Conservation (phyloP, 441 rosid genomes). For the Isatis lusitanica region DNA sequence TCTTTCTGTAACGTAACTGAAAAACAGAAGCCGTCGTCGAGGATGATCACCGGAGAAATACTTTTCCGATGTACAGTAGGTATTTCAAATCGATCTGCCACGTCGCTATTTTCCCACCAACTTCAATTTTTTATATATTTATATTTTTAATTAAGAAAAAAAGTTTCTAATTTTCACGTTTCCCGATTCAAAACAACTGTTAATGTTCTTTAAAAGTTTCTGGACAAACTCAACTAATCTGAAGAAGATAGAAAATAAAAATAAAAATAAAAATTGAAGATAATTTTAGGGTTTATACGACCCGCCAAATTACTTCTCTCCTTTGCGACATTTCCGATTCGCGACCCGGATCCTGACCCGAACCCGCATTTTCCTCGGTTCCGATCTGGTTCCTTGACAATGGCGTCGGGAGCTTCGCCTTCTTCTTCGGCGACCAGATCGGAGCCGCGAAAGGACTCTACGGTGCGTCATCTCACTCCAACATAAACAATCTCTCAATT, state of each 20-base stretch:
- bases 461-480: slow-evolving; percentile 44
- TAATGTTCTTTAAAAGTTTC: slow-evolving; percentile 5
- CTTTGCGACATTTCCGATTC: slow-evolving; percentile 20
- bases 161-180: slow-evolving; percentile 14
- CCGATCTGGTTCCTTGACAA: slow-evolving; percentile 41
- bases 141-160: background rate
- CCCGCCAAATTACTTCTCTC: slow-evolving; percentile 55
- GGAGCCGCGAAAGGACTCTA: slow-evolving; percentile 54
- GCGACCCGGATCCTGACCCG: slow-evolving; percentile 51
- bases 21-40: too few species aligned
- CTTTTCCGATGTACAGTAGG: slow-evolving; percentile 35
- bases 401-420: slow-evolving; percentile 69
- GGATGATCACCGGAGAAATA: slow-evolving; percentile 9
- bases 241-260: background rate
- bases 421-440: slow-evolving; percentile 67
- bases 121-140: slow-evolving; percentile 11
- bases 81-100: slow-evolving; percentile 49
- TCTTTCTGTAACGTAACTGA: background rate
- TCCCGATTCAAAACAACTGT: slow-evolving; percentile 30
- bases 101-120: slow-evolving; percentile 59
- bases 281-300: slow-evolving; percentile 67
- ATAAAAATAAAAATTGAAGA: slow-evolving; percentile 13
- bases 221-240: background rate
- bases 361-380: slow-evolving; percentile 45
- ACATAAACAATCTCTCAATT: background rate